Conservation (phyloP, 371 early-diverging fungal species). For the Mortierella polycephala region DNA sequence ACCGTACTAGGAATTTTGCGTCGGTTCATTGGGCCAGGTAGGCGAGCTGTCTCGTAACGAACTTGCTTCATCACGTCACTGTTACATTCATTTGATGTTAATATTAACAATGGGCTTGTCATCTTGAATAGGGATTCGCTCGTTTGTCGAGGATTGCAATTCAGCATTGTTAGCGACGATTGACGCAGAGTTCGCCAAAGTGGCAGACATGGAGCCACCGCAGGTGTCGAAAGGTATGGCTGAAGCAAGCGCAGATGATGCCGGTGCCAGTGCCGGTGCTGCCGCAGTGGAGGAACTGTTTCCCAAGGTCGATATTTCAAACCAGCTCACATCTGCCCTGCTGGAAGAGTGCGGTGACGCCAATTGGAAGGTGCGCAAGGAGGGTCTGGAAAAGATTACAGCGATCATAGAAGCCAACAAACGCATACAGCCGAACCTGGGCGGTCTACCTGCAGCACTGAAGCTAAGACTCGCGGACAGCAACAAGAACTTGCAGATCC, state of each 20-base stretch:
- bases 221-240: slow-evolving; percentile 69
- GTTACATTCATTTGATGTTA: background rate
- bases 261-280: background rate
- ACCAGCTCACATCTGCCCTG: slow-evolving; percentile 59
- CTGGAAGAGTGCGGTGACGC: slow-evolving; percentile 77
- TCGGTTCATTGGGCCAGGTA: slow-evolving; percentile 86
- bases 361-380: slow-evolving; percentile 96
- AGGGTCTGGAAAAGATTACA: slow-evolving; percentile 86
- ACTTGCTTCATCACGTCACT: background rate
- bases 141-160: slow-evolving; percentile 88
- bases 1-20: slow-evolving; percentile 82
- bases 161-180: slow-evolving; percentile 82
- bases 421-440: slow-evolving; percentile 83
- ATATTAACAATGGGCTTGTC: background rate
- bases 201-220: slow-evolving; percentile 81
- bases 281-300: slow-evolving; percentile 85
- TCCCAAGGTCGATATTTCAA: slow-evolving; percentile 85
- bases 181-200: slow-evolving; percentile 93
- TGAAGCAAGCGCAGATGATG: slow-evolving; percentile 18
- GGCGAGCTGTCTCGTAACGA: background rate
- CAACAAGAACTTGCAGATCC: slow-evolving; percentile 88
- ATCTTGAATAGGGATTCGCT: slow-evolving; percentile 55
- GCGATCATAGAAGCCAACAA: slow-evolving; percentile 83
- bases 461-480: slow-evolving; percentile 87
- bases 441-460: slow-evolving; percentile 84